phyloP scores from a whole-genome alignment of 495 filamentous ascomycete species.

The Penicillium canescens region DNA sequence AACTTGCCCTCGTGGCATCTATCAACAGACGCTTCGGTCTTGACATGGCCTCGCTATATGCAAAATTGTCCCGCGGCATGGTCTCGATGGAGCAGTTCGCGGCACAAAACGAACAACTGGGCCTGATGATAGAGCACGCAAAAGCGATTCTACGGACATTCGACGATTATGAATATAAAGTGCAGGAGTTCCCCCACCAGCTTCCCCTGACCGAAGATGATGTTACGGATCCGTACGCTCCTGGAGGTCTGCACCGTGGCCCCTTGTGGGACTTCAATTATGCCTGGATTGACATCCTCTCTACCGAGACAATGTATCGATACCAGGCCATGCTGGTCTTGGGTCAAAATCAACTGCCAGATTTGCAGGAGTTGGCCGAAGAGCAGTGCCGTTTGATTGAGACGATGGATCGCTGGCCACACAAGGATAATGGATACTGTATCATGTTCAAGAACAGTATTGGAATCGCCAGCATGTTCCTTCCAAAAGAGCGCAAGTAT shows the following conservation, averaged over 20 bases:
- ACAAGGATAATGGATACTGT: constrained; percentile 65
- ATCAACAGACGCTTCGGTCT: constrained; percentile 72
- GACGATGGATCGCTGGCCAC: constrained; percentile 70
- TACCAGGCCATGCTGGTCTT: constrained; percentile 63
- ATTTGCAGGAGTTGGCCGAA: constrained; percentile 61
- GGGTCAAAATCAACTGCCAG: constrained; percentile 49
- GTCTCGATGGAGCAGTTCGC: constrained; percentile 67
- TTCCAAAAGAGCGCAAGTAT: constrained; percentile 70
- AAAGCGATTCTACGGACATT: constrained; percentile 60
- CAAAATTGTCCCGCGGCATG: constrained; percentile 60
- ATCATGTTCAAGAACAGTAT: constrained; percentile 75
- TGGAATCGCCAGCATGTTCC: constrained; percentile 73
- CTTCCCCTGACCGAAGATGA: constrained; percentile 56
- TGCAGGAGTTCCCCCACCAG: constrained; percentile 57
- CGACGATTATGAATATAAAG: constrained; percentile 55
- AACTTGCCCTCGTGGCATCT: constrained; percentile 64
- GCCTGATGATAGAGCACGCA: constrained; percentile 54
- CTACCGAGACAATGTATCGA: constrained; percentile 76
- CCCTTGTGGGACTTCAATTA: constrained; percentile 73
- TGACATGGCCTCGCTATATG: constrained; percentile 79
- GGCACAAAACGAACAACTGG: constrained; percentile 58
- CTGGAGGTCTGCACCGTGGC: constrained; percentile 64
- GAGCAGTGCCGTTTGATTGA: constrained; percentile 76
- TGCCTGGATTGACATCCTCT: constrained; percentile 74
- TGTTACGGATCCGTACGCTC: constrained; percentile 70